phyloP scores from a whole-genome alignment of 78 protist genomes.

The Dictyostelium purpureum region DNA sequence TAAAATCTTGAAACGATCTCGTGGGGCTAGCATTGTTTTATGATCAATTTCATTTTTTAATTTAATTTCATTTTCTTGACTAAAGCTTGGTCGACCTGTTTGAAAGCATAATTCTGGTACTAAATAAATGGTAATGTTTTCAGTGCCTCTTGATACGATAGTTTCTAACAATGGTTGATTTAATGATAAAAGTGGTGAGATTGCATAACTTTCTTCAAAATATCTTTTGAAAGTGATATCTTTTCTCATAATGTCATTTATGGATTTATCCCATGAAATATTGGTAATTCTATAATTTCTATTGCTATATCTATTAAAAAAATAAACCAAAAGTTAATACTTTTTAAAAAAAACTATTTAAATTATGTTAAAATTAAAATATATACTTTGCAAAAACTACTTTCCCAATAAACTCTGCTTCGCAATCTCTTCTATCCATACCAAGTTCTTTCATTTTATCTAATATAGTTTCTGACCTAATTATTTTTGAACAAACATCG shows the following conservation, averaged over 20 bases:
- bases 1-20: neutral
- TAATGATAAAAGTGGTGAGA: neutral
- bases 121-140: neutral
- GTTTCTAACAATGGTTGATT: conserved; percentile 36
- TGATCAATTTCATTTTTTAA: neutral
- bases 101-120: conserved; percentile 44
- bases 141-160: neutral
- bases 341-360: neutral
- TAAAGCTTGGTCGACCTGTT: conserved; percentile 21
- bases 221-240: neutral
- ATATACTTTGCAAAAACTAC: conserved; percentile 19
- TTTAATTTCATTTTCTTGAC: neutral
- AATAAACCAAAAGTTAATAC: neutral
- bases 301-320: conserved; percentile 21
- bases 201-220: neutral
- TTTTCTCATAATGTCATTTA: neutral
- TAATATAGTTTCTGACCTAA: neutral
- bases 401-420: neutral
- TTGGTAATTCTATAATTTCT: conserved; percentile 26
- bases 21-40: neutral
- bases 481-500: conserved; percentile 17
- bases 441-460: conserved; percentile 4
- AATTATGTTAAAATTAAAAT: no score
- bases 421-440: neutral
- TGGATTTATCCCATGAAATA: conserved; percentile 1